These are phyloP conservation scores for Pseudoscleropodium purum DNA, from an alignment of 225 moss, liverwort and hornwort genomes.

Conservation along the genomic window DNA sequence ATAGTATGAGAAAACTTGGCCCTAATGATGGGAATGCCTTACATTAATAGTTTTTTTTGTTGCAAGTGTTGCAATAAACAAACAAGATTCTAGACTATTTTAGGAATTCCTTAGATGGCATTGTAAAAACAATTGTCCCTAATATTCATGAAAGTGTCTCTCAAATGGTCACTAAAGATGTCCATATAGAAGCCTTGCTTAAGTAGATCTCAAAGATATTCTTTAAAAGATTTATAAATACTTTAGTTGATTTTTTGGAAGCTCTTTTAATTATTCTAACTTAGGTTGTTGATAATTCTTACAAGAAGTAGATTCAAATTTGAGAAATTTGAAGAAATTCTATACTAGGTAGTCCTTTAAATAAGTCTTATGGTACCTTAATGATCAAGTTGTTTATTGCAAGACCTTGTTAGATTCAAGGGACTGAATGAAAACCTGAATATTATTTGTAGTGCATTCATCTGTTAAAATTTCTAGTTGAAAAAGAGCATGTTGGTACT, in stretches of 20 bases:
- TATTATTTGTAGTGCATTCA: conserved; percentile 10
- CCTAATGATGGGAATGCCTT: not conserved
- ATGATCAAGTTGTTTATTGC: not conserved
- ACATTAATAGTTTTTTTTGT: not conserved
- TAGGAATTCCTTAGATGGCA: accelerated
- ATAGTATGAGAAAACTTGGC: not conserved
- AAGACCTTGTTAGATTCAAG: not conserved
- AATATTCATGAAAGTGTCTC: too few species aligned
- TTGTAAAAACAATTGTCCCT: not conserved
- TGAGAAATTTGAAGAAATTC: not conserved
- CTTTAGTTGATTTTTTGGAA: not conserved
- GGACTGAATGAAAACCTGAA: conserved; percentile 7
- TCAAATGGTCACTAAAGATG: not conserved
- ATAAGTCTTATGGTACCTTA: too few species aligned
- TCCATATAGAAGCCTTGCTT: accelerated
- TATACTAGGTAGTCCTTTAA: not conserved
- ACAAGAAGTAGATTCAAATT: not conserved
- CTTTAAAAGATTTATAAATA: too few species aligned
- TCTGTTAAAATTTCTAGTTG: conserved; percentile 21
- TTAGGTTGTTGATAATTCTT: not conserved
- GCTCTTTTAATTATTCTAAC: not conserved
- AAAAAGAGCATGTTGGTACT: conserved; percentile 28
- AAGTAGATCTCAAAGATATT: too few species aligned
- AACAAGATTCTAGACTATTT: not conserved
- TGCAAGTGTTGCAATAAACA: not conserved